Percentiles rank a stretch among this genome's conserved stretches.
Evolutionary conservation across 192 early-diverging fungal species (phyloP).

Genomic region (Funneliformis mosseae): DNA sequence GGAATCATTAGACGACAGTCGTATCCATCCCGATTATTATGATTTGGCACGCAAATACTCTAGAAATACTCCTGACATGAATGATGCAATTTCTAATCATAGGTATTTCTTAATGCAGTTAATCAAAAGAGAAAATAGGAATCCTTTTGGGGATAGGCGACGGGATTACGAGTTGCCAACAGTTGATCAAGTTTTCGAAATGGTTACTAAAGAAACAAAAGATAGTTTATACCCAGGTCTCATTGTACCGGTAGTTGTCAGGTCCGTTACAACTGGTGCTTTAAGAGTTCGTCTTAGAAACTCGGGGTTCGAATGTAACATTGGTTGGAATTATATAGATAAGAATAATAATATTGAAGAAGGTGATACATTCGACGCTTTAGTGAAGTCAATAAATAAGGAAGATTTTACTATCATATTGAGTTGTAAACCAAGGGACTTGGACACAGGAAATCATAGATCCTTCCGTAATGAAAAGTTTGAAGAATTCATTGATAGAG

Average conservation of each 20-base stretch:
- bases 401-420: not conserved
- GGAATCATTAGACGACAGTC: conserved; percentile 91
- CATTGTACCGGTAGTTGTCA: conserved; percentile 55
- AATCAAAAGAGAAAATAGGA: conserved; percentile 88
- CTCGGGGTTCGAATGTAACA: conserved; percentile 84
- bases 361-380: not conserved
- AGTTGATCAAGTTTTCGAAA: conserved; percentile 68
- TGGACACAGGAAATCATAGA: conserved; percentile 36
- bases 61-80: conserved; percentile 89
- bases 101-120: conserved; percentile 40
- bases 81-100: conserved; percentile 44
- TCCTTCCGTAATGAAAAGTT: not conserved
- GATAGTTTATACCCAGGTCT: conserved; percentile 66
- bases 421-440: not conserved
- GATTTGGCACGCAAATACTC: conserved; percentile 96
- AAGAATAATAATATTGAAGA: not conserved
- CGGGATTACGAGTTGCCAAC: conserved; percentile 57
- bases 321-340: conserved; percentile 50
- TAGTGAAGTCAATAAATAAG: not conserved
- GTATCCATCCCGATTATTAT: conserved; percentile 96
- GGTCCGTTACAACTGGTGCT: not conserved
- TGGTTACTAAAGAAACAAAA: conserved; percentile 73
- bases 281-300: not conserved
- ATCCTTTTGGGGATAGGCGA: conserved; percentile 78
- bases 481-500: not conserved